phyloP scores from a whole-genome alignment of 83 land plant genomes.

The Thuja plicata region DNA sequence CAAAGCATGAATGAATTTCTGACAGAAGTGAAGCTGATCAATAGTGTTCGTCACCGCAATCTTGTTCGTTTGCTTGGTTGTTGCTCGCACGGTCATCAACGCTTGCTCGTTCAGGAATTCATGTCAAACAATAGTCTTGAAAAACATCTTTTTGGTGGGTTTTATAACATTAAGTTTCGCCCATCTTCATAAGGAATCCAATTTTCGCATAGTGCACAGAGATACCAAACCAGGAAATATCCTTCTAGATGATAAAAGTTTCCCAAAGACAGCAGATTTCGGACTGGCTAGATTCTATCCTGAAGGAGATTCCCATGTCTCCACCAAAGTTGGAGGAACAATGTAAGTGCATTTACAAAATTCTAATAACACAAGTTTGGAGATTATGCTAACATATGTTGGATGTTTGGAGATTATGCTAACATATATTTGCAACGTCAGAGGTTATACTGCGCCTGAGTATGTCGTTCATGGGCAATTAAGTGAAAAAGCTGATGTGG shows the following conservation, averaged over 20 bases:
- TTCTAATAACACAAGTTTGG: not conserved
- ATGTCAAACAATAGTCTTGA: too few species aligned
- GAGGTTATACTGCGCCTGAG: not conserved
- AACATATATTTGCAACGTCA: not conserved
- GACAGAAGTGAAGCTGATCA: too few species aligned
- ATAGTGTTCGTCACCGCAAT: too few species aligned
- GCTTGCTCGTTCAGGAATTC: too few species aligned
- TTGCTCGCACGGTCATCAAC: too few species aligned
- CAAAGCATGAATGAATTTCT: not conserved
- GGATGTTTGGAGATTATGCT: too few species aligned
- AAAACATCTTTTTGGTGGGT: too few species aligned
- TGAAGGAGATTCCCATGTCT: not conserved
- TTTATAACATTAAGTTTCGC: not conserved
- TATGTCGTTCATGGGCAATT: too few species aligned
- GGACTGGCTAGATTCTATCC: conserved; percentile 16
- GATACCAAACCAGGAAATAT: conserved; percentile 24
- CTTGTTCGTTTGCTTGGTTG: too few species aligned
- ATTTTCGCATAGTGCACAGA: conserved; percentile 19
- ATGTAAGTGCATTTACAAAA: conserved; percentile 9
- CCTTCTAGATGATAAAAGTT: conserved; percentile 13
- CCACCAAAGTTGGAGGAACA: not conserved
- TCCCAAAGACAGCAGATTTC: conserved; percentile 20
- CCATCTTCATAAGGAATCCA: conserved; percentile 5
- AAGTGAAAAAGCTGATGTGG: too few species aligned
- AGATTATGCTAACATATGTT: not conserved